Evolutionary conservation across 2,329 filamentous ascomycete species (phyloP).

Genomic region (Sarocladiaceae sp.): DNA sequence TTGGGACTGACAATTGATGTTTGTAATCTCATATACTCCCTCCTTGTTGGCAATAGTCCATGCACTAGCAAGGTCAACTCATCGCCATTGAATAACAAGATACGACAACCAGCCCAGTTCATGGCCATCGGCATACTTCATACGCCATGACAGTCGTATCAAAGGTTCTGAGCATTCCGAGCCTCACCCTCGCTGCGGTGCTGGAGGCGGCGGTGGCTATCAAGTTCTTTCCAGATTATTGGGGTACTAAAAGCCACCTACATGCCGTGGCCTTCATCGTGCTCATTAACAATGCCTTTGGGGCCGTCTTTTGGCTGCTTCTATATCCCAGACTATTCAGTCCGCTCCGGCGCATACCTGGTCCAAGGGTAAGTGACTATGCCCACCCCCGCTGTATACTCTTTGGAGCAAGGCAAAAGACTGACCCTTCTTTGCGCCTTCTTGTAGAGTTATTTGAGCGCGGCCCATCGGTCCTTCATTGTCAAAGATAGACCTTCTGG

Average conservation of each 20-base stretch:
- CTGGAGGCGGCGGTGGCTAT: slow-evolving; percentile 21
- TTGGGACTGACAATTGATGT: too few species aligned
- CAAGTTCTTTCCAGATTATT: slow-evolving; percentile 19
- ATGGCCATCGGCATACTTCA: neutral
- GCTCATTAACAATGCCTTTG: slow-evolving; percentile 11
- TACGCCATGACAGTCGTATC: slow-evolving; percentile 10
- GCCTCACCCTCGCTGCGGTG: slow-evolving; percentile 17
- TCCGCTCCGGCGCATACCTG: slow-evolving; percentile 11
- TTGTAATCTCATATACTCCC: too few species aligned
- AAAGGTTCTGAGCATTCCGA: slow-evolving; percentile 18
- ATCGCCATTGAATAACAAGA: too few species aligned
- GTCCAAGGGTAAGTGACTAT: slow-evolving; percentile 11
- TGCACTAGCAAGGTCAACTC: too few species aligned
- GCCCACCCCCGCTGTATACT: neutral
- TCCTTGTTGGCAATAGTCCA: too few species aligned
- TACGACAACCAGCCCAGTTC: too few species aligned
- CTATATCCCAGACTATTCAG: slow-evolving; percentile 12
- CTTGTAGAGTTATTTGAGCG: slow-evolving; percentile 12
- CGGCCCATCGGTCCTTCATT: slow-evolving; percentile 13
- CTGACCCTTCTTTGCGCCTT: neutral
- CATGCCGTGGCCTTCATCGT: slow-evolving; percentile 10
- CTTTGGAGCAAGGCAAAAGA: neutral
- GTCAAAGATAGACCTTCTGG: slow-evolving; percentile 18
- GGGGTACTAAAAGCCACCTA: slow-evolving; percentile 13
- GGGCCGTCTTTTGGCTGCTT: slow-evolving; percentile 12